These are phyloP conservation scores for Phytophthora cryptogea DNA, from an alignment of 352 stramenopile species.

Conservation along the genomic window DNA sequence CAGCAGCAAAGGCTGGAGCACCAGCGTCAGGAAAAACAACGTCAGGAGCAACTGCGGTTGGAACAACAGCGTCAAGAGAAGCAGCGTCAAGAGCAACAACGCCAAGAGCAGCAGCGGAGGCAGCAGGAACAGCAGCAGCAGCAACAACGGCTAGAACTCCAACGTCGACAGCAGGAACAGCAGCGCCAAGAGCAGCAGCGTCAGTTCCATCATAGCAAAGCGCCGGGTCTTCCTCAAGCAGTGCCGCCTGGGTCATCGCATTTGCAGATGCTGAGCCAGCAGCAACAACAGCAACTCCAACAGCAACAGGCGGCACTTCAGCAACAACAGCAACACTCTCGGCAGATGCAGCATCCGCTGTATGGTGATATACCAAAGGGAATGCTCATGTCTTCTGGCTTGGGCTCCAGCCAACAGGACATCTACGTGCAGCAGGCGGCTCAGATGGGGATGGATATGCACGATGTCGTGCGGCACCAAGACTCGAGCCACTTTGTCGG, in stretches of 20 bases:
- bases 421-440: conserved; percentile 53
- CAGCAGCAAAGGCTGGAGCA: conserved; percentile 20
- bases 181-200: conserved; percentile 42
- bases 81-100: conserved; percentile 30
- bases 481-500: conserved; percentile 41
- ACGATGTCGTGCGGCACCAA: conserved; percentile 56
- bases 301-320: conserved; percentile 44
- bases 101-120: conserved; percentile 31
- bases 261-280: conserved; percentile 53
- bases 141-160: conserved; percentile 31
- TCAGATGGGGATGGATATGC: conserved; percentile 62
- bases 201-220: conserved; percentile 41
- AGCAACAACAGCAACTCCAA: conserved; percentile 52
- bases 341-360: conserved; percentile 54
- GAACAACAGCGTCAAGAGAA: conserved; percentile 27
- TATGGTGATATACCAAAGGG: conserved; percentile 61
- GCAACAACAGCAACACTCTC: conserved; percentile 48
- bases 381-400: conserved; percentile 48
- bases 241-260: conserved; percentile 37
- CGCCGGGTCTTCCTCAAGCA: conserved; percentile 41
- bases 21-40: conserved; percentile 30
- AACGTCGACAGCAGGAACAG: conserved; percentile 38
- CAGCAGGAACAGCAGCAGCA: conserved; percentile 26
- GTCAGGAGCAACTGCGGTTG: conserved; percentile 19
- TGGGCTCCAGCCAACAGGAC: conserved; percentile 49